phyloP scores from a whole-genome alignment of 148 eudicot species.

The Chenopodium suecicum region DNA sequence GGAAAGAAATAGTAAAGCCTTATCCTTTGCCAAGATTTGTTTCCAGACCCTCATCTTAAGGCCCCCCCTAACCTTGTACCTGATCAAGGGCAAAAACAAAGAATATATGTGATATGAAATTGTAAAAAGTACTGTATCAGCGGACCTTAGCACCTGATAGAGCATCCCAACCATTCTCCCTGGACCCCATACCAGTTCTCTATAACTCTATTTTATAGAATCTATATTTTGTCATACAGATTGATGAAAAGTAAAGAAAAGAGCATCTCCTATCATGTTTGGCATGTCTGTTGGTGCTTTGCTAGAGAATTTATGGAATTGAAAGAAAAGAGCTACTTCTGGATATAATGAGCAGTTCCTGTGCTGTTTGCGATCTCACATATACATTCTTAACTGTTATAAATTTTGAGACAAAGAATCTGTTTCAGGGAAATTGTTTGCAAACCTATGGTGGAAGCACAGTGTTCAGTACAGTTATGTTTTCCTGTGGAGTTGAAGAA shows the following conservation, averaged over 20 bases:
- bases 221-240: not conserved
- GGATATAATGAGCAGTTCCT: not conserved
- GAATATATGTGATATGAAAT: not conserved
- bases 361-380: not conserved
- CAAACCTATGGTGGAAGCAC: constrained; percentile 95
- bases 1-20: not conserved
- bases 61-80: not conserved
- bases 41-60: not conserved
- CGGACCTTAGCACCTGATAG: not conserved
- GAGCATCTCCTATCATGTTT: not conserved
- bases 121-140: not conserved
- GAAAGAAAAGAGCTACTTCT: not conserved
- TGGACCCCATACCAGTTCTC: not conserved
- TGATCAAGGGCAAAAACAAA: not conserved
- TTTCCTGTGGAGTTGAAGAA: constrained; percentile 83
- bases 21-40: not conserved
- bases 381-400: not conserved
- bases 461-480: constrained; percentile 85
- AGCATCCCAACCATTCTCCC: not conserved
- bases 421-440: constrained; percentile 77
- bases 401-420: not conserved
- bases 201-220: not conserved
- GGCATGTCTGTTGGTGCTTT: not conserved
- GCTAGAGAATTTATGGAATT: not conserved
- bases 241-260: not conserved